Base-by-base conservation (phyloP, 2,329 filamentous ascomycete species). In the Clonostachys byssicola region DNA sequence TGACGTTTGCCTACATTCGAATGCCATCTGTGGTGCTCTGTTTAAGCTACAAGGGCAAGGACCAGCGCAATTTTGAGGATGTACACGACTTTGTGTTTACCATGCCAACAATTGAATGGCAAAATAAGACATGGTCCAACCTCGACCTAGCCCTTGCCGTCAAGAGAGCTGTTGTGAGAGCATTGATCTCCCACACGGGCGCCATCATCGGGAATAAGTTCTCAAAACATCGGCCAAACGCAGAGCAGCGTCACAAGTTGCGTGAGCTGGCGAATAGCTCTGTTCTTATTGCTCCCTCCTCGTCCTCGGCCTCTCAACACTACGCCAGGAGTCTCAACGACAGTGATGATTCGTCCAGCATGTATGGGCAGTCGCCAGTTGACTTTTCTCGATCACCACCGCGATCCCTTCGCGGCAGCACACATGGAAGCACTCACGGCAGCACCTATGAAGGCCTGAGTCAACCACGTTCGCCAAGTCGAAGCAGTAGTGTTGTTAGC, bases 121-220 rank as follows among this genome's bases (percentile, higher is more conserved):
- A 90, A 53, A 99, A 99, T 76, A 99, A 99, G 74, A 97, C 92
- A 9, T 99, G 94, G 94, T 96, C 91, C 7, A 99, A 97, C 63
- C 79, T 99, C 7, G 94, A 99, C 60, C 81, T 99, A 10, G 92
- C 92, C 1, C 76, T 97, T 43, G 88, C 91, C 13, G 77, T 99
- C 46, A 97, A 99, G 72, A 95, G 92, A 62, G 92, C 95, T 42
- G 88, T 97, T 49, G 89, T 96, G 61, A 89, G 91, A 60, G 92
- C 94, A 0, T 77, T 99, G 42, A 95, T 99, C 58, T 94, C 89
- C 2, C 94, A 99, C 61, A 92, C 92, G 1, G 94, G 94, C 35
- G 91, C 94, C 48, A 96, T 99, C 55, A 90, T 99, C 44, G 90
- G 92, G 47, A 99, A 99, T 76, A 99, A 99, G 63, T 89, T 99